phyloP scores from a whole-genome alignment of 306 rosid genomes.

The Vigna trinervia region DNA sequence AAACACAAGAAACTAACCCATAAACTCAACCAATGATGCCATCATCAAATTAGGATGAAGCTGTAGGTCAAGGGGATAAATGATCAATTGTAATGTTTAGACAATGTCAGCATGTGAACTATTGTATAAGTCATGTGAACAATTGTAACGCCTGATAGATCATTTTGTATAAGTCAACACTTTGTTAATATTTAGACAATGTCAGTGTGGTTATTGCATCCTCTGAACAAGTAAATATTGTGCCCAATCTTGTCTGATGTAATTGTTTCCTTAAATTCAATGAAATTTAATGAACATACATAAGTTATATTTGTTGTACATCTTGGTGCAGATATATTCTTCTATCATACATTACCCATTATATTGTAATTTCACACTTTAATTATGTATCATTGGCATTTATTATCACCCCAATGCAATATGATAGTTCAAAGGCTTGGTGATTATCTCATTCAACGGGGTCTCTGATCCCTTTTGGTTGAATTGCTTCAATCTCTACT shows the following conservation, averaged over 20 bases:
- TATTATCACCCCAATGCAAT: constrained; percentile 95
- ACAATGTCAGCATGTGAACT: too few species aligned
- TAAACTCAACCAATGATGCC: too few species aligned
- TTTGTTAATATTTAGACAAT: too few species aligned
- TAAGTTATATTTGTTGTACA: background rate
- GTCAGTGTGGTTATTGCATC: background rate
- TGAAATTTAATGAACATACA: background rate
- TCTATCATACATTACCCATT: background rate
- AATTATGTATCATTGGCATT: constrained; percentile 60
- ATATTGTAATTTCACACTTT: constrained; percentile 36
- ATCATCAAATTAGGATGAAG: too few species aligned
- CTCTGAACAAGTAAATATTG: background rate
- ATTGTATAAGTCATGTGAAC: too few species aligned
- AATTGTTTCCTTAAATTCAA: background rate
- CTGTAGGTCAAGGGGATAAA: too few species aligned
- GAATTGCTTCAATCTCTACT: constrained; percentile 46
- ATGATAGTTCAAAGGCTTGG: constrained; percentile 95
- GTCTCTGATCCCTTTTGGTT: constrained; percentile 53
- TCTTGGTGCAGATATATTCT: background rate
- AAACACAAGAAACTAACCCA: too few species aligned
- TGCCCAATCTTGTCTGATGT: background rate
- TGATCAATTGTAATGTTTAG: too few species aligned
- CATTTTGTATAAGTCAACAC: too few species aligned
- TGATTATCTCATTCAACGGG: constrained; percentile 81
- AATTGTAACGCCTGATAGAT: too few species aligned